A percentile compares a stretch with the other conserved stretches of the same genome.
Evolutionary conservation across 805 yeast genomes (phyloP).

Genomic region (Saccharomycopsis lassenensis): DNA sequence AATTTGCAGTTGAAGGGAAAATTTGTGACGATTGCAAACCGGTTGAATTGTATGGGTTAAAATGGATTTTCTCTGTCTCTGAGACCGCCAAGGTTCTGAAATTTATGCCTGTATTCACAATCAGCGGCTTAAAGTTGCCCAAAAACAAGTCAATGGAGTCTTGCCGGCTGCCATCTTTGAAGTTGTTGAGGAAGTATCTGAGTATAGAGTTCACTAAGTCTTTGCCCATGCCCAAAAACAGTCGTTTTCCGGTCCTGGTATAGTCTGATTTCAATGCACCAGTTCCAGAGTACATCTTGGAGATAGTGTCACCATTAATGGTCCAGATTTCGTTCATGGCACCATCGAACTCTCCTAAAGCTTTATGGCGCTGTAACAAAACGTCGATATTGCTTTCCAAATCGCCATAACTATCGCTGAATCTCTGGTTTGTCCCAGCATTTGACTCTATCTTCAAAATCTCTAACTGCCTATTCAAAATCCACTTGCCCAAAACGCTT

Average conservation of each 20-base stretch:
- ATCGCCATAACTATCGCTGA: too few relatives aligned
- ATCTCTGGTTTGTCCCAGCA: too few relatives aligned
- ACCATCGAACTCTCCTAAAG: slow-evolving; percentile 1
- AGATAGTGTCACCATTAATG: slow-evolving; percentile 91
- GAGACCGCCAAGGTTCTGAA: not conserved
- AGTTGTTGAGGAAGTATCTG: slow-evolving; percentile 78
- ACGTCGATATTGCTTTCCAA: too few relatives aligned
- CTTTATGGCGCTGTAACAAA: too few relatives aligned
- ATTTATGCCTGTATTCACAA: not conserved
- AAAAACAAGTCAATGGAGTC: slow-evolving; percentile 83
- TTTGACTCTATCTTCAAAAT: too few relatives aligned
- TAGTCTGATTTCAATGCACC: slow-evolving; percentile 95
- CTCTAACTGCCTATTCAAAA: too few relatives aligned
- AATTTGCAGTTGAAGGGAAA: slow-evolving; percentile 10
- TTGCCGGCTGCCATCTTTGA: slow-evolving; percentile 84
- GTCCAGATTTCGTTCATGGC: slow-evolving; percentile 88
- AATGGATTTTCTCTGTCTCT: not conserved
- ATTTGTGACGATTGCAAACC: not conserved
- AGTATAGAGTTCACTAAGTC: slow-evolving; percentile 79
- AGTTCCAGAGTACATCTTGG: slow-evolving; percentile 86
- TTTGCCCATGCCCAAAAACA: slow-evolving; percentile 69
- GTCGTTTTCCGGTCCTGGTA: slow-evolving; percentile 89
- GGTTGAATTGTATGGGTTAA: not conserved
- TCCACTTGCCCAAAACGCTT: too few relatives aligned
- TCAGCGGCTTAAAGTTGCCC: slow-evolving; percentile 42